These are phyloP conservation scores for Venturia asperata DNA, from an alignment of 2,329 filamentous ascomycete genomes.

Conservation along the genomic window DNA sequence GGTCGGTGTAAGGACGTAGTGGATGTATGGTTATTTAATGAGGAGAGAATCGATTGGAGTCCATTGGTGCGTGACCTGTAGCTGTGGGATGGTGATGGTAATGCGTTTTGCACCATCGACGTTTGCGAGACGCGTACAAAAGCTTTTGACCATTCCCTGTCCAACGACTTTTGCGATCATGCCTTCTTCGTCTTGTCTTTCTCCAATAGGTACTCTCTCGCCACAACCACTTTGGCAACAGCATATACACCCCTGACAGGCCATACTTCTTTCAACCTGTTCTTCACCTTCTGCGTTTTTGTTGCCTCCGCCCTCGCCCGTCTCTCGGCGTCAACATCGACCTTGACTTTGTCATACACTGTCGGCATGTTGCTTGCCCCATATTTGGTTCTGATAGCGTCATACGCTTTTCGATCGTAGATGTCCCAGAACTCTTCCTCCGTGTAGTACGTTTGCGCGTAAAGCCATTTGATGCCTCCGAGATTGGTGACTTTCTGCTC, in stretches of 20 bases:
- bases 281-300: constrained; percentile 14
- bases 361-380: constrained; percentile 52
- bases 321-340: constrained; percentile 30
- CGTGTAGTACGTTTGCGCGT: constrained; percentile 61
- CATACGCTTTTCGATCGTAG: constrained; percentile 55
- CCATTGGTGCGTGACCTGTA: not conserved
- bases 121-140: not conserved
- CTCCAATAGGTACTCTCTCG: constrained; percentile 19
- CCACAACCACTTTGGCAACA: constrained; percentile 13
- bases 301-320: constrained; percentile 20
- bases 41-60: no score
- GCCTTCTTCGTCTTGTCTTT: constrained; percentile 14
- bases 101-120: not conserved
- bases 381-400: constrained; percentile 52
- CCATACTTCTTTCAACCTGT: constrained; percentile 11
- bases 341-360: constrained; percentile 62
- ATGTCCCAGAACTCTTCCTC: constrained; percentile 62
- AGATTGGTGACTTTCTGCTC: constrained; percentile 54
- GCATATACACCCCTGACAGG: constrained; percentile 15
- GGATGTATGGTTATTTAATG: no score
- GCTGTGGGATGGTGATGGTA: not conserved
- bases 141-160: not conserved
- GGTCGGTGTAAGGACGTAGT: no score
- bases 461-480: constrained; percentile 62
- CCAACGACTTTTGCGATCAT: not conserved